Base-by-base conservation (phyloP, 352 stramenopile genomes). In the Phytophthora agathidicida region DNA sequence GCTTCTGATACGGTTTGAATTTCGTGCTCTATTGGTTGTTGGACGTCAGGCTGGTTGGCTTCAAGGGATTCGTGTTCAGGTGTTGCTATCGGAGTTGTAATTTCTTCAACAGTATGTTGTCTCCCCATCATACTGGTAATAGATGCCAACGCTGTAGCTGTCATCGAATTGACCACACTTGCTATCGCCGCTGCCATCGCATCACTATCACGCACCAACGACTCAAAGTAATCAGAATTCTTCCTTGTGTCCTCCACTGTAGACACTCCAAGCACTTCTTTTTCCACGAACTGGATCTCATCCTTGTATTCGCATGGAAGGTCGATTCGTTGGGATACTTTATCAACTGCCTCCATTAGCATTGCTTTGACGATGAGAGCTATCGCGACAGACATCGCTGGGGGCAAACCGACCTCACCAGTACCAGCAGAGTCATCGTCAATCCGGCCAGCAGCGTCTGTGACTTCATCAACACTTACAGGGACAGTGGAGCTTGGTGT, bases 351-450 rank as follows among this genome's bases (percentile, higher is more conserved):
- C 20, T 64, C 35, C 30, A 50, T 49, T n/a, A 68, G 5, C 19
- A 77, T 67, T 14, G 52, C 58, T 31, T 64, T 56, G 23, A 77
- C 63, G 5, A 52, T 61, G 17, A 47, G 43, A 23, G 63, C 68
- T 32, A 77, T 38, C 22, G 63, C 58, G 24, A 61, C 31, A 23
- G 63, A 73, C 68, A 73, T 77, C 8, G 43, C 28, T 23, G 64
- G 53, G 5, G 63, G 28, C 23, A 72, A 54, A 27, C 7, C 17
- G 3, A 55, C 30, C 9, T 35, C 24, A 24, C 28, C 38, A 3
- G 6, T 39, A 38, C 7, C 32, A 32, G 55, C 28, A 22, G 20
- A 9, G 10, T 28, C 23, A n/a, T n/a, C n/a, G n/a, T n/a, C n/a
- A n/a, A n/a, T n/a, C n/a, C n/a, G n/a, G n/a, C n/a, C n/a, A n/a